Percentiles rank a stretch among this genome's conserved stretches.
Conservation (phyloP, 2,329 filamentous ascomycete species). For the Cladophialophora carrionii region DNA sequence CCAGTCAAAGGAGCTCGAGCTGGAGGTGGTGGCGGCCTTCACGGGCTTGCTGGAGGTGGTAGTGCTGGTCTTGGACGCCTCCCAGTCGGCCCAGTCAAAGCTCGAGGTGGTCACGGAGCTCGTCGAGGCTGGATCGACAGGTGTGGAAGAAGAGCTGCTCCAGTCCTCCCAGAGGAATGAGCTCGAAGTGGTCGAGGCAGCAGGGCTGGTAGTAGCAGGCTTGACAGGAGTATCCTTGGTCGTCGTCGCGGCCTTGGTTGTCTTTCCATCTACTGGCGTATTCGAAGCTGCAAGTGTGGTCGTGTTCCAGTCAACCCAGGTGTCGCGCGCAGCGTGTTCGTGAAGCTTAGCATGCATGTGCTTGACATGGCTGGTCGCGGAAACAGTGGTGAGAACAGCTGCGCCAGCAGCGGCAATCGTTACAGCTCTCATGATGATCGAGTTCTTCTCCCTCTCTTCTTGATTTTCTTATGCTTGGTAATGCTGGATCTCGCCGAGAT, state of each 20-base stretch:
- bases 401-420: slow-evolving; percentile 66
- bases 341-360: slow-evolving; percentile 55
- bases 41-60: slow-evolving; percentile 10
- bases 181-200: slow-evolving; percentile 59
- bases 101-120: slow-evolving; percentile 47
- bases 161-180: slow-evolving; percentile 63
- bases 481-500: slow-evolving; percentile 35
- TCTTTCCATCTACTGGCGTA: slow-evolving; percentile 66
- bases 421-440: slow-evolving; percentile 71
- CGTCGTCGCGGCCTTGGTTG: slow-evolving; percentile 35
- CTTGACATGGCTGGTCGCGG: slow-evolving; percentile 63
- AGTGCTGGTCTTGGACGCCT: neutral
- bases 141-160: slow-evolving; percentile 61
- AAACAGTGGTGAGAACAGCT: slow-evolving; percentile 55
- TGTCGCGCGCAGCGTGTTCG: slow-evolving; percentile 38
- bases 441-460: slow-evolving; percentile 16
- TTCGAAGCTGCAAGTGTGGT: slow-evolving; percentile 63
- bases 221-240: slow-evolving; percentile 64
- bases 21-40: neutral
- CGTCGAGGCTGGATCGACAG: slow-evolving; percentile 38
- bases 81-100: slow-evolving; percentile 3
- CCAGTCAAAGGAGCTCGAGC: neutral
- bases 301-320: slow-evolving; percentile 37
- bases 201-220: slow-evolving; percentile 57
- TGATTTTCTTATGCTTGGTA: slow-evolving; percentile 37